A percentile compares a stretch with the other conserved stretches of the same genome.
Evolutionary conservation across 352 stramenopile genomes (phyloP).

Genomic region (Phytopythium boreale): DNA sequence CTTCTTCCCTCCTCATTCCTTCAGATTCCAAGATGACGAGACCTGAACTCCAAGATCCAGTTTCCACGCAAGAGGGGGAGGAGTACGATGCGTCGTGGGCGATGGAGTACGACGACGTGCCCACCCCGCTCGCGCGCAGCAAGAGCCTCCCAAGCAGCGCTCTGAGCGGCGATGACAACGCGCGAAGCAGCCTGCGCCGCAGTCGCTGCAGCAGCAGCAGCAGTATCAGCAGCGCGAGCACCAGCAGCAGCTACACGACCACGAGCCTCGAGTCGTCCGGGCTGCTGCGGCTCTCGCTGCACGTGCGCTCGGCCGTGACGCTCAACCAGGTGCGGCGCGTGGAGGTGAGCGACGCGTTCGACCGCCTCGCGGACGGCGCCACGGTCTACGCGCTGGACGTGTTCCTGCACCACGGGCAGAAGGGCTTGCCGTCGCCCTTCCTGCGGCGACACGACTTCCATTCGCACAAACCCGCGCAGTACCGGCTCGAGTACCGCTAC

Average conservation of each 20-base stretch:
- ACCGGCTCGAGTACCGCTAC: conserved; percentile 45
- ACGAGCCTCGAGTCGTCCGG: conserved; percentile 3
- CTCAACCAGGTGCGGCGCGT: conserved; percentile 64
- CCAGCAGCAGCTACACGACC: conserved; percentile 10
- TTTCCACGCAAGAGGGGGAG: background rate
- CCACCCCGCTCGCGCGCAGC: background rate
- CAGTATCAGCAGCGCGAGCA: conserved; percentile 3
- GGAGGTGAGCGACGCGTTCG: conserved; percentile 32
- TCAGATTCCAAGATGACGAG: background rate
- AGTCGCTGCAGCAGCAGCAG: background rate
- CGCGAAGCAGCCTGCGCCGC: background rate
- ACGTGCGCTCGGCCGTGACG: conserved; percentile 40
- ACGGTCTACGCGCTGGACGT: conserved; percentile 57
- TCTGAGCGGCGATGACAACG: too few species aligned
- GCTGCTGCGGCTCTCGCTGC: conserved; percentile 51
- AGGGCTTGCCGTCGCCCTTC: conserved; percentile 32
- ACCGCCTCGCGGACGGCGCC: conserved; percentile 31
- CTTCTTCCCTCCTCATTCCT: background rate
- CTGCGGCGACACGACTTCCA: conserved; percentile 15
- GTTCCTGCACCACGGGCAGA: conserved; percentile 35
- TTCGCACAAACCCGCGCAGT: conserved; percentile 16
- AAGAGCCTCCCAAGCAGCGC: background rate
- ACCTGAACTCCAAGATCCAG: background rate
- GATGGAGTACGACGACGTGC: background rate
- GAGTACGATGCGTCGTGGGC: background rate